Percentiles rank a stretch among this genome's conserved stretches.
These are phyloP conservation scores for Moesziomyces parantarcticus DNA, from an alignment of 1,284 basidiomycete genomes.

Conservation along the genomic window DNA sequence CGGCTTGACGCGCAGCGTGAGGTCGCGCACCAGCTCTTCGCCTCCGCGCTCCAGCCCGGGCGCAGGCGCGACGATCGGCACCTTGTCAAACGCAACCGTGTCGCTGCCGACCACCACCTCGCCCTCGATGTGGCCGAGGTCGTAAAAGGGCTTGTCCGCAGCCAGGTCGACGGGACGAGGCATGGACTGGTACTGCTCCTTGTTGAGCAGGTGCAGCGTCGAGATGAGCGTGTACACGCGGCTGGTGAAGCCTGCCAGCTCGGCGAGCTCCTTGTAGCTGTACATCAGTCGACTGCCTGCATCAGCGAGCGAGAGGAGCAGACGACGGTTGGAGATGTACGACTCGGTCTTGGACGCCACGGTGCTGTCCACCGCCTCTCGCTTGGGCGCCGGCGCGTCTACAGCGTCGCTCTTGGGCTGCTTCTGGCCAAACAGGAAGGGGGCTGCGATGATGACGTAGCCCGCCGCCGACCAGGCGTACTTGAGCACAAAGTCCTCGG, in stretches of 20 bases:
- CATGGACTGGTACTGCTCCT: conserved; percentile 62
- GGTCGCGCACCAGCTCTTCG: conserved; percentile 77
- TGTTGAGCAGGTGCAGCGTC: conserved; percentile 75
- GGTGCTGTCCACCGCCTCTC: conserved; percentile 20
- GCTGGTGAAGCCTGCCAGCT: conserved; percentile 90
- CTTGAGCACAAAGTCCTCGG: conserved; percentile 67
- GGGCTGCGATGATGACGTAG: conserved; percentile 65
- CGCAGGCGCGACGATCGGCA: conserved; percentile 80
- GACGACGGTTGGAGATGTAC: conserved; percentile 87
- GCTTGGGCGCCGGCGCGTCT: conserved; percentile 71
- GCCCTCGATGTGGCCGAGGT: conserved; percentile 69
- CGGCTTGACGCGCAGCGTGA: conserved; percentile 77
- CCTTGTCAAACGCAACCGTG: conserved; percentile 66
- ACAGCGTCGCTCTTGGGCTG: conserved; percentile 29
- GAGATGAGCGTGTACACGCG: conserved; percentile 88
- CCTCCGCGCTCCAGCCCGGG: conserved; percentile 72
- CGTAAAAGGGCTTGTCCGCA: conserved; percentile 61
- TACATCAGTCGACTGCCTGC: conserved; percentile 93
- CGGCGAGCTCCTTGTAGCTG: conserved; percentile 83
- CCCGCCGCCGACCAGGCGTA: conserved; percentile 67
- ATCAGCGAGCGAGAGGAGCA: conserved; percentile 91
- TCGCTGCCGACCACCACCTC: conserved; percentile 34
- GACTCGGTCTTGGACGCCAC: conserved; percentile 76
- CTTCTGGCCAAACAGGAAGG: conserved; percentile 59
- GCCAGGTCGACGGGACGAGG: conserved; percentile 57